These are phyloP conservation scores for Hansenula anomala DNA, from an alignment of 1,139 yeast genomes.

Conservation along the genomic window DNA sequence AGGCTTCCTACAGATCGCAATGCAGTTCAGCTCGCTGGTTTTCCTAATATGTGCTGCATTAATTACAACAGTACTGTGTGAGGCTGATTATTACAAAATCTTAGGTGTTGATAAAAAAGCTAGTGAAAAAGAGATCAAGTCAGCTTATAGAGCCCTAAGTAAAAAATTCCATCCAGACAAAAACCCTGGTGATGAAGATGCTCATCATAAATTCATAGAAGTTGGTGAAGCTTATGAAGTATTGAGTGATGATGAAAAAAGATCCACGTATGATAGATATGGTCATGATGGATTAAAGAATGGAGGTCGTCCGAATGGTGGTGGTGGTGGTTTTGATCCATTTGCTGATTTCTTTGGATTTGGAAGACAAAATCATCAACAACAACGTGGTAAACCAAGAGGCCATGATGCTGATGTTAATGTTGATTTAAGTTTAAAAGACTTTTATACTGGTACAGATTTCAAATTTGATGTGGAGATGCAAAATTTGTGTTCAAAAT, in stretches of 20 bases:
- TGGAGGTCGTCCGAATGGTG: conserved; percentile 34
- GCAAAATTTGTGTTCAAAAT: conserved; percentile 69
- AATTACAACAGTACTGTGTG: conserved; percentile 9
- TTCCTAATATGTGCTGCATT: neutral
- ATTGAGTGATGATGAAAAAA: conserved; percentile 68
- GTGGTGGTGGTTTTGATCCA: conserved; percentile 46
- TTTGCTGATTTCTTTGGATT: conserved; percentile 78
- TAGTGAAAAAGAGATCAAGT: conserved; percentile 75
- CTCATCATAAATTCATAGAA: conserved; percentile 82
- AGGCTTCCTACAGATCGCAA: neutral
- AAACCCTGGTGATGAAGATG: conserved; percentile 74
- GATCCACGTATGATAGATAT: conserved; percentile 65
- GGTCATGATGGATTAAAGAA: conserved; percentile 78
- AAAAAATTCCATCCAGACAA: conserved; percentile 95
- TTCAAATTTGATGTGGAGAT: conserved; percentile 60
- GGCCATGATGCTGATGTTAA: conserved; percentile 65
- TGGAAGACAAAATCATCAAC: conserved; percentile 37
- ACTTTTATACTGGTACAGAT: conserved; percentile 66
- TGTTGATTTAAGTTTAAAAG: conserved; percentile 52
- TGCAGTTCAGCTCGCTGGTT: neutral
- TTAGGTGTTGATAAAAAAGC: conserved; percentile 72
- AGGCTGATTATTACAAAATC: conserved; percentile 36
- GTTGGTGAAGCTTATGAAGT: conserved; percentile 94
- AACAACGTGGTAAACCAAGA: conserved; percentile 41
- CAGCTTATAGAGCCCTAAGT: conserved; percentile 79